Evolutionary conservation across 192 early-diverging fungal genomes (phyloP), one percentile per base, ranked within the genome.

Genomic region (Diversispora eburnea): DNA sequence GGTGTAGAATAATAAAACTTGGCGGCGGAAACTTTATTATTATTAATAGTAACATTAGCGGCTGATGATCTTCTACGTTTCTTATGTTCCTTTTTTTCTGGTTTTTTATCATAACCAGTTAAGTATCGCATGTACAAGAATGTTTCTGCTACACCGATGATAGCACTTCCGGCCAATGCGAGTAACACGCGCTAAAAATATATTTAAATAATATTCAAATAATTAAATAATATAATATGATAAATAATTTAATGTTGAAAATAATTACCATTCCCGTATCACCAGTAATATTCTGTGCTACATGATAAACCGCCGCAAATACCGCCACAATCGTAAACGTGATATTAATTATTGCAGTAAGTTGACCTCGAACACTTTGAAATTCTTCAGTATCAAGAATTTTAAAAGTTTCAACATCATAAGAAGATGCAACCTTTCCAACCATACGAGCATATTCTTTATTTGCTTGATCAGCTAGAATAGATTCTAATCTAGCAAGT

Each of bases 361-460:
- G 59, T 3, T 76, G 75, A 42, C 67, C 58, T 17, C 75, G 75
- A 47, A 76, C 33, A 13, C 22, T 60, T n/a, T 45, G 33, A 25
- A 71, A 76, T 33, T 76, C 75, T 42, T 73, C 72, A 3, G 72
- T 73, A 13, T 73, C 72, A 6, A 73, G 39, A 13, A 73, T 8
- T 64, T 73, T 73, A 52, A 73, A 73, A 20, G 75, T 70, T 43
- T 71, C 59, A 4, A 76, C 69, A 54, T 76, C 66, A 43, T 73
- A 73, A 19, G 72, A 73, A 15, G 72, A 73, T 17, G 72, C 72
- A 42, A 73, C 72, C 15, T 8, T 9, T 5, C 57, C 54, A 59
- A 75, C 17, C 75, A 76, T 67, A 65, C 75, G 75, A 39, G 48
- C 70, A 52, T 76, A 69, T 70, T 76, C 75, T 42, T 67, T 70